These are phyloP conservation scores for Pichia sp. DNA, from an alignment of 1,139 yeast species.

Conservation along the genomic window DNA sequence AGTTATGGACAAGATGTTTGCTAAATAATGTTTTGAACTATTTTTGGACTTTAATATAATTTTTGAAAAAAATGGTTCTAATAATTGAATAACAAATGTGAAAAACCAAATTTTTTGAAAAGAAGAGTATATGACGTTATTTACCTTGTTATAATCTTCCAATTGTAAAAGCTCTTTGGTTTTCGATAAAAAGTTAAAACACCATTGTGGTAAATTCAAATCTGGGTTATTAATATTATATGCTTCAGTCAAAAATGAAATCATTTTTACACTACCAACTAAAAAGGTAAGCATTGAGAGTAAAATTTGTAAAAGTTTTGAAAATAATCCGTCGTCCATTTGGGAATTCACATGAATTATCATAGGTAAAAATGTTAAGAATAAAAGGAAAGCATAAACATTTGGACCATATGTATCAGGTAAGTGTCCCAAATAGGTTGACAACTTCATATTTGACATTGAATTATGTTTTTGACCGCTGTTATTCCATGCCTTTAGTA, in stretches of 20 bases:
- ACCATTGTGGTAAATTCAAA: constrained; percentile 22
- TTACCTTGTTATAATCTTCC: constrained; percentile 19
- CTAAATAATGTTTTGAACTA: constrained; percentile 13
- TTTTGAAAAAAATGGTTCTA: constrained; percentile 17
- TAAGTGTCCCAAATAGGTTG: constrained; percentile 19
- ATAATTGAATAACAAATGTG: constrained; percentile 10
- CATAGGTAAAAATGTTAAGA: constrained; percentile 16
- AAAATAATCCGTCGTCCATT: not conserved
- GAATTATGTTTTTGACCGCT: constrained; percentile 79
- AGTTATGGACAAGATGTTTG: constrained; percentile 40
- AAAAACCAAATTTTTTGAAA: constrained; percentile 23
- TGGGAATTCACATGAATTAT: constrained; percentile 6
- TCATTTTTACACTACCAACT: constrained; percentile 20
- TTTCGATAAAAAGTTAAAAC: constrained; percentile 14
- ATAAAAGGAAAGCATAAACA: constrained; percentile 16
- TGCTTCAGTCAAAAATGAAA: constrained; percentile 24
- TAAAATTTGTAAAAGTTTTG: constrained; percentile 7
- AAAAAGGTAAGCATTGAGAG: constrained; percentile 17
- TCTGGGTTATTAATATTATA: constrained; percentile 19
- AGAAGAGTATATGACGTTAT: constrained; percentile 18
- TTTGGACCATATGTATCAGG: constrained; percentile 20
- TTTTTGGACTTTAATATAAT: not conserved
- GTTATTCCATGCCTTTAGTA: constrained; percentile 80
- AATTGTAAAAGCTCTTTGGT: constrained; percentile 10
- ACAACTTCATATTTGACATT: constrained; percentile 29